Evolutionary conservation across 2,329 filamentous ascomycete genomes (phyloP), one percentile per base, ranked within the genome.

Genomic region (Drechslerella stenobrocha): DNA sequence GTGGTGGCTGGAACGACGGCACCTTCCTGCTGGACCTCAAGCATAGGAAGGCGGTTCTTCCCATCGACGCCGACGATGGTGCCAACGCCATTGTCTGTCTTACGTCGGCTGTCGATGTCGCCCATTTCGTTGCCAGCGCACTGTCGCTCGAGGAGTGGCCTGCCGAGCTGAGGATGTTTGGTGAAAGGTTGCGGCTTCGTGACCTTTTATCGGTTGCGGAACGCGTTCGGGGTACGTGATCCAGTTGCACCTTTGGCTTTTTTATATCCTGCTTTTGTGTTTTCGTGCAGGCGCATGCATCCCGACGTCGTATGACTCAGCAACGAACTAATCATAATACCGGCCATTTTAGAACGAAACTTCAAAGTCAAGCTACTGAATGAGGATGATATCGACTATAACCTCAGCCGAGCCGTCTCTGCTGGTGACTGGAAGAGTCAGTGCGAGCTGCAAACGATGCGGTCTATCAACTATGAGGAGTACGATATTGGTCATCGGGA

Each of bases 81-180:
- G 26, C 35, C 4, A 65, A 60, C 15, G 58, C 70, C 32, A 47
- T 59, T 20, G 60, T 70, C 47, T 72, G 72, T 32, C 65, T 73
- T 35, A 72, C 71, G 20, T 59, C 72, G 15, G 72, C 60, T 6
- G 61, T 46, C 26, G 72, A 73, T 63, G 70, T 71, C 26, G 71
- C 64, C 7, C 69, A 52, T 46, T 71, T 72, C 15, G 72, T 73
- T 30, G 60, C 56, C 23, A 69, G 56, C 30, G 67, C 70, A 34
- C 46, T 73, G 55, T 66, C 53, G 4, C 60, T 72, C 20, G 59
- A 63, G 13, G 26, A 52, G 9, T 72, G 72, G 72, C 70, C 66
- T n/a, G 52, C 59, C 11, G 70, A 73, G 32, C 47, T 72, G 51
- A 71, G 64, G 55, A 71, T 71, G 69, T 71, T 63, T 51, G 72